A percentile compares a stretch with the other conserved stretches of the same genome.
Conservation (phyloP, 495 filamentous ascomycete species). For the Aspergillus sclerotioniger region DNA sequence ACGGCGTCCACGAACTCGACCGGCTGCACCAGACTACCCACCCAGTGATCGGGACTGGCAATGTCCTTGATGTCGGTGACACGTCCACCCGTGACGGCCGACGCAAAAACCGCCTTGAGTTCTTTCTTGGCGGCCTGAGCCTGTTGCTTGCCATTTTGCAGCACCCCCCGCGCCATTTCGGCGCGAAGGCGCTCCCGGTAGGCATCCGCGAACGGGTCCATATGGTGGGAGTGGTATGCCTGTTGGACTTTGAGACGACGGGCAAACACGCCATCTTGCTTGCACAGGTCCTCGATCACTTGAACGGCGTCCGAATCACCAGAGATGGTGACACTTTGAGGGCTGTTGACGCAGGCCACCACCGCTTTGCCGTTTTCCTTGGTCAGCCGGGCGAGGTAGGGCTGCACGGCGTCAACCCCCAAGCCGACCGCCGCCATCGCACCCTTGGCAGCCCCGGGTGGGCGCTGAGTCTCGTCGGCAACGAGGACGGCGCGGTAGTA, state of each 20-base stretch:
- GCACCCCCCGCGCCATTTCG: not conserved
- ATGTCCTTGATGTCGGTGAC: not conserved
- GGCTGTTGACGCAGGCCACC: conserved; percentile 50
- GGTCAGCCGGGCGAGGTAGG: conserved; percentile 13
- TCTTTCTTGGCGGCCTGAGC: not conserved
- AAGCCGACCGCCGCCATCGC: conserved; percentile 39
- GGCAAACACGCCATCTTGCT: conserved; percentile 48
- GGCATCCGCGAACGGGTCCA: conserved; percentile 32
- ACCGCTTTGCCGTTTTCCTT: conserved; percentile 14
- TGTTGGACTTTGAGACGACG: conserved; percentile 55
- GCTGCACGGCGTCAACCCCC: conserved; percentile 18
- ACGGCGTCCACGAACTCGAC: conserved; percentile 33
- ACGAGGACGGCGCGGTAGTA: conserved; percentile 28
- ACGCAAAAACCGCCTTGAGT: not conserved
- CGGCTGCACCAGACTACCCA: conserved; percentile 24
- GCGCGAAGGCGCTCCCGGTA: conserved; percentile 20
- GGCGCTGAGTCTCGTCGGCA: conserved; percentile 16
- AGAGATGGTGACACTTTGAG: conserved; percentile 43
- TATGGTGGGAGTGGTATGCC: conserved; percentile 66
- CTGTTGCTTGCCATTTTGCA: not conserved
- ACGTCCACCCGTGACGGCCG: not conserved
- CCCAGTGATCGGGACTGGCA: conserved; percentile 28
- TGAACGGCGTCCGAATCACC: conserved; percentile 31
- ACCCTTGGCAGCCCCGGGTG: conserved; percentile 4
- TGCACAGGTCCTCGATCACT: conserved; percentile 42